phyloP scores from a whole-genome alignment of 1,284 basidiomycete genomes.

The Coriolopsis trogii region DNA sequence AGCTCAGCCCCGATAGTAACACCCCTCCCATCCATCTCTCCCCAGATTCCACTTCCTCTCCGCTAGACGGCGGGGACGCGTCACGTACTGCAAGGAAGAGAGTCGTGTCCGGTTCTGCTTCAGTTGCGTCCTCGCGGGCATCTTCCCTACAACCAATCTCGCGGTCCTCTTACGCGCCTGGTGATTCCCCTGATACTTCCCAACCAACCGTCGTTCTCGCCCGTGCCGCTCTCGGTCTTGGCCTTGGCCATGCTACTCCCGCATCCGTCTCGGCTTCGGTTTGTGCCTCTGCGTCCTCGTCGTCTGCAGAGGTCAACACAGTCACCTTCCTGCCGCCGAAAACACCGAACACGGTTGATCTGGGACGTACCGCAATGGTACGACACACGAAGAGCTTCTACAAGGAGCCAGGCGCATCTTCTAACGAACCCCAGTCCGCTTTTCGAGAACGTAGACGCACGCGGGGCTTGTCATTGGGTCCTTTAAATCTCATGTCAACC shows the following conservation, averaged over 20 bases:
- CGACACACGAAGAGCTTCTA: constrained; percentile 54
- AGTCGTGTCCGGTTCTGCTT: constrained; percentile 10
- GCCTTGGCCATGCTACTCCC: constrained; percentile 55
- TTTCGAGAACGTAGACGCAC: constrained; percentile 42
- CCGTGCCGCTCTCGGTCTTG: constrained; percentile 60
- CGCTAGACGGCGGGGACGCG: constrained; percentile 12
- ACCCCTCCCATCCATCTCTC: constrained; percentile 14
- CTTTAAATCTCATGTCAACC: constrained; percentile 40
- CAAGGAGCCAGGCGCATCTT: constrained; percentile 31
- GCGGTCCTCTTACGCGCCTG: constrained; percentile 23
- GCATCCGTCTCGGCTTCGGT: too few species aligned
- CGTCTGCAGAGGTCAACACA: constrained; percentile 44
- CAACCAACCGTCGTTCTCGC: constrained; percentile 52
- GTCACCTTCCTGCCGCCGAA: constrained; percentile 38
- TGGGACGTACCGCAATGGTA: constrained; percentile 24
- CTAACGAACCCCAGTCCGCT: constrained; percentile 18
- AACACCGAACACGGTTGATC: constrained; percentile 20
- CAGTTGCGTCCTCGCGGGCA: constrained; percentile 20
- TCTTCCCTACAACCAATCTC: constrained; percentile 22
- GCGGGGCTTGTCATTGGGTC: constrained; percentile 47
- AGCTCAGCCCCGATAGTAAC: constrained; percentile 22
- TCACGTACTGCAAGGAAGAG: constrained; percentile 6
- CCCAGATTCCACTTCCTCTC: constrained; percentile 5
- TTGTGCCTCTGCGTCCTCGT: constrained; percentile 44
- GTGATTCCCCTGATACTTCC: constrained; percentile 23